phyloP scores from a whole-genome alignment of 2,329 filamentous ascomycete species.

The Scopulariopsis brevicaulis region DNA sequence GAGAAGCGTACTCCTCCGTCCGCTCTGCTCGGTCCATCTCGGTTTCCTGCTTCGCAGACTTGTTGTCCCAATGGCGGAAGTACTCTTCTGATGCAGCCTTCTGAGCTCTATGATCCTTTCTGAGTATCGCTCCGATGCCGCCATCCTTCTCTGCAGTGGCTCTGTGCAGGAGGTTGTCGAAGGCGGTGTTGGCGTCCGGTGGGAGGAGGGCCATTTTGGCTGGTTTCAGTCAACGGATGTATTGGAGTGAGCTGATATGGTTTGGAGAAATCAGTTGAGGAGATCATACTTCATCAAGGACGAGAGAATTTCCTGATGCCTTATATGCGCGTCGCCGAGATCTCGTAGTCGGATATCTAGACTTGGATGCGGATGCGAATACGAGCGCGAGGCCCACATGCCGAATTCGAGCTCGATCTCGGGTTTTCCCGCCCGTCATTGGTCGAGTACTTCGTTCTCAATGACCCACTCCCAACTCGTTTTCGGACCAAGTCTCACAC shows the following conservation, averaged over 20 bases:
- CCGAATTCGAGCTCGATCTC: neutral
- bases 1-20: too few species aligned
- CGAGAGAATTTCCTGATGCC: neutral
- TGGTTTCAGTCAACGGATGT: too few species aligned
- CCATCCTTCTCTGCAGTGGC: neutral
- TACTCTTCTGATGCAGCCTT: too few species aligned
- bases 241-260: too few species aligned
- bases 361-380: neutral
- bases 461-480: neutral
- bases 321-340: neutral
- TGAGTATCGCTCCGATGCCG: too few species aligned
- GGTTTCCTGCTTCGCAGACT: too few species aligned
- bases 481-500: too few species aligned
- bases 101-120: too few species aligned
- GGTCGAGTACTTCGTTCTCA: neutral
- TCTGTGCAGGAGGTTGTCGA: slow-evolving; percentile 6
- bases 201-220: neutral
- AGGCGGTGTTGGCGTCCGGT: neutral
- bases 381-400: neutral
- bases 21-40: too few species aligned
- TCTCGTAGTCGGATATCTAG: neutral
- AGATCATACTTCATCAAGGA: too few species aligned
- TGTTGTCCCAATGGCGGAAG: too few species aligned
- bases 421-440: neutral
- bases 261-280: too few species aligned